Percentiles rank a stretch among this genome's conserved stretches.
Conservation (phyloP, 495 filamentous ascomycete genomes). For the Penicillium coffeae region DNA sequence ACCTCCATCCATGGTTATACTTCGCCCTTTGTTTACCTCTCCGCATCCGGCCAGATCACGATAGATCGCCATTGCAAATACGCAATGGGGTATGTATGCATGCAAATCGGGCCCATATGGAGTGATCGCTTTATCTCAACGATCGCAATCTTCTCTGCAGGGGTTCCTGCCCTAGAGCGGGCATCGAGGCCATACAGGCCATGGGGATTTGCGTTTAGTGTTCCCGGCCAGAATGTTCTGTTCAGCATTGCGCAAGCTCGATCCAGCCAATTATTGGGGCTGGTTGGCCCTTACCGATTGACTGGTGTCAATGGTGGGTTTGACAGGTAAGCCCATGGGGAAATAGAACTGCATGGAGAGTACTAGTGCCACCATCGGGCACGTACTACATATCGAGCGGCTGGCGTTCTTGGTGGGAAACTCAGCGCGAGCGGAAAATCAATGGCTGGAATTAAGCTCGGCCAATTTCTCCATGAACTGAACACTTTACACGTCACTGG, state of each 20-base stretch:
- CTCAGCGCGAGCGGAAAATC: not conserved
- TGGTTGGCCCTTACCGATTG: not conserved
- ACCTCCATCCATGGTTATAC: no score
- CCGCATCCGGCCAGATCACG: conserved; percentile 3
- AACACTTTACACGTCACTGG: conserved; percentile 2
- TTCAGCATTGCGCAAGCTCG: conserved; percentile 3
- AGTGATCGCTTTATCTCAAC: not conserved
- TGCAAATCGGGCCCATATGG: conserved; percentile 4
- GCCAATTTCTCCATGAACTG: not conserved
- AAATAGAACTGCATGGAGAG: not conserved
- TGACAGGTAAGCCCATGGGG: not conserved
- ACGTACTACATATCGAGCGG: not conserved
- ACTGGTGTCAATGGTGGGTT: not conserved
- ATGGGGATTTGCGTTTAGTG: conserved; percentile 8
- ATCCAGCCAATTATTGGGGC: not conserved
- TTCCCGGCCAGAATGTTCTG: not conserved
- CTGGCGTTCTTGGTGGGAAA: not conserved
- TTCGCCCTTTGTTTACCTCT: no score
- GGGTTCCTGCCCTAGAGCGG: conserved; percentile 1
- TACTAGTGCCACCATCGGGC: not conserved
- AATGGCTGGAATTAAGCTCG: conserved; percentile 6
- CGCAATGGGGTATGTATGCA: conserved; percentile 3
- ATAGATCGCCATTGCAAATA: conserved; percentile 1
- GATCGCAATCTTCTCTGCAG: conserved; percentile 6
- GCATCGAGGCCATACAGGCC: conserved; percentile 2